Base-by-base conservation (phyloP, 441 rosid species). In the Croton laevigatus region DNA sequence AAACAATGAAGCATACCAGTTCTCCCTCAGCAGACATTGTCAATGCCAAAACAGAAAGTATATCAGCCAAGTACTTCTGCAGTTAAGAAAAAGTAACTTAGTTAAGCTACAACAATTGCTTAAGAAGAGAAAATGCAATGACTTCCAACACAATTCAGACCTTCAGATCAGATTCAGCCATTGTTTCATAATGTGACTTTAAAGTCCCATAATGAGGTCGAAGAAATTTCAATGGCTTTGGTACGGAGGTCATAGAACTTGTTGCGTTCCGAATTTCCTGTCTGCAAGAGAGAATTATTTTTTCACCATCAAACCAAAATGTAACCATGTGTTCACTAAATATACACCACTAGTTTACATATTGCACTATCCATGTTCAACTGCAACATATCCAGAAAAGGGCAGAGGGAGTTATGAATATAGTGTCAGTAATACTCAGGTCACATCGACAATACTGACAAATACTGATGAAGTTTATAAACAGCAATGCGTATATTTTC, bases 1-100 rank as follows among this genome's bases (percentile, higher is more conserved):
- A 55, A 60, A 58, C n/a, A 45, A 48, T 10, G 13, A 62, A 55
- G 40, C 81, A 81, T 91, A 95, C 99, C 92, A 92, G 82, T 81
- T 89, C 90, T 73, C 99, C 98, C 74, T 95, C 98, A 22, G 93
- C 98, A 78, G 97, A 95, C 99, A 95, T 92, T 66, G 99, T 95
- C 79, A 92, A 70, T 3, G 99, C 99, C 85, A 95, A 78, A 69
- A 95, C 95, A 37, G 99, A 95, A 23, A 95, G 85, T 72, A 95
- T 89, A 86, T 95, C 99, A 1, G 99, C 92, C 78, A 95, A 68
- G 71, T 80, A 71, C 80, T 86, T 93, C 99, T 95, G 94, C 82
- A 83, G 76, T 79, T 38, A 76, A 72, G 62, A 67, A 23, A 75
- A 71, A 66, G 2, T 19, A 66, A 49, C 9, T 14, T 36, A 46